A percentile compares a stretch with the other conserved stretches of the same genome.
These are phyloP conservation scores for Pyrrhoderma lamaoense DNA, from an alignment of 1,284 basidiomycete species.

Conservation along the genomic window DNA sequence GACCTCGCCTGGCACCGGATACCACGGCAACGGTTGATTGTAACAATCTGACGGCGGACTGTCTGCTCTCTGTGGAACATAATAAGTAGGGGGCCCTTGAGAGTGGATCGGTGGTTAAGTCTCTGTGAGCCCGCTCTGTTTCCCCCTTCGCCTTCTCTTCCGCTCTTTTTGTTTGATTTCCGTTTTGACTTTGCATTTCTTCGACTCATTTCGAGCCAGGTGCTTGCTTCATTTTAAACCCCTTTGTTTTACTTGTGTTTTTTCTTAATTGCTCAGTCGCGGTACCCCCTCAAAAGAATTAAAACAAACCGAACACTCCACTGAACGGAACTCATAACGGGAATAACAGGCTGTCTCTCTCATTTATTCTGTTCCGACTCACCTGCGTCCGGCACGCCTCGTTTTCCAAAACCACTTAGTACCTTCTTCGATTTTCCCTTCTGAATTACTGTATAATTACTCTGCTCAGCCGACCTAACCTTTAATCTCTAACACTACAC, in stretches of 20 bases:
- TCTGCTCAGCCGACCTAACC: neutral
- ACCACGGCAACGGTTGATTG: too few species aligned
- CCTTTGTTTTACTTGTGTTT: neutral
- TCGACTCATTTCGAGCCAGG: constrained; percentile 15
- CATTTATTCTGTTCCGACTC: constrained; percentile 2
- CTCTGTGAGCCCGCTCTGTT: too few species aligned
- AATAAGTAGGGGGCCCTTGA: too few species aligned
- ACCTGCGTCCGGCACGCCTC: constrained; percentile 19
- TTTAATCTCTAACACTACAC: constrained; percentile 8
- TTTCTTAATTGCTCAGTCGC: constrained; percentile 2
- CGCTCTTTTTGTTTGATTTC: constrained; percentile 10
- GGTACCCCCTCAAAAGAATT: neutral
- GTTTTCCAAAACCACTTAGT: constrained; percentile 1
- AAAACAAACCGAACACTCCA: neutral
- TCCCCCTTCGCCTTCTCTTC: constrained; percentile 1
- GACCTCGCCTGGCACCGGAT: too few species aligned
- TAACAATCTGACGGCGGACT: too few species aligned
- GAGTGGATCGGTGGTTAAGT: too few species aligned
- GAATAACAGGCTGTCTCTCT: neutral
- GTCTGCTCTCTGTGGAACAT: too few species aligned
- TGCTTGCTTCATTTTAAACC: constrained; percentile 7
- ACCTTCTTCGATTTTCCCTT: neutral
- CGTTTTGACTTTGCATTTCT: neutral
- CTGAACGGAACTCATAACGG: neutral
- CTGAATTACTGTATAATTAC: neutral